phyloP scores from a whole-genome alignment of 495 filamentous ascomycete genomes.

The Daldinia concentrica region DNA sequence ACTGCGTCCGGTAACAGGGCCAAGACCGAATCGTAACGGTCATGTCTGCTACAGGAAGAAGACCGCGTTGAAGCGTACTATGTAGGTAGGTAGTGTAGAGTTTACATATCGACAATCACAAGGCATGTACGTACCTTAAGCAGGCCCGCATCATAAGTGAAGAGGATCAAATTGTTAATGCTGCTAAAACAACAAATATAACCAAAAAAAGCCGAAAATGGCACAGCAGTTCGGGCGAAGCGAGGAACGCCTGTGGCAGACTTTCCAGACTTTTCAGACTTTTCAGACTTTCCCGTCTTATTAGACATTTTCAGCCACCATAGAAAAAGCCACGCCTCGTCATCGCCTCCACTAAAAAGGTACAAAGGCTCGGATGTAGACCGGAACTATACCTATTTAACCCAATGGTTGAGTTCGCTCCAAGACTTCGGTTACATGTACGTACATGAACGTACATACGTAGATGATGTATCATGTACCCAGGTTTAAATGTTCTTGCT shows the following conservation, averaged over 20 bases:
- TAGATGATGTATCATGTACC: neutral
- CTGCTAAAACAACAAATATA: neutral
- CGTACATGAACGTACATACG: neutral
- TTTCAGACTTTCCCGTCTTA: slow-evolving; percentile 1
- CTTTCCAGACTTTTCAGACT: no score
- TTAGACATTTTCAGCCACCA: slow-evolving; percentile 37
- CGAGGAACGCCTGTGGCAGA: slow-evolving; percentile 3
- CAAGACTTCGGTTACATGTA: neutral
- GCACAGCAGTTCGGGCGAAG: slow-evolving; percentile 8
- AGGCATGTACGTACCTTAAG: neutral
- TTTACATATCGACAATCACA: neutral
- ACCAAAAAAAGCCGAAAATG: neutral
- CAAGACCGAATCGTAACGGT: slow-evolving; percentile 10
- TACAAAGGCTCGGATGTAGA: slow-evolving; percentile 25
- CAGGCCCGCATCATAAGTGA: neutral
- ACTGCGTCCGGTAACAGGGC: slow-evolving; percentile 1
- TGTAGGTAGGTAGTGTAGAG: no score
- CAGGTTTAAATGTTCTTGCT: neutral
- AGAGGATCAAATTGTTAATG: neutral
- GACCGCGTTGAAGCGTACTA: slow-evolving; percentile 3
- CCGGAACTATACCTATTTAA: slow-evolving; percentile 34
- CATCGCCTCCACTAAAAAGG: slow-evolving; percentile 39
- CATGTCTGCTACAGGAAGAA: neutral
- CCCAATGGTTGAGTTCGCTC: slow-evolving; percentile 3
- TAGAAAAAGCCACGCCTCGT: slow-evolving; percentile 43